phyloP scores from a whole-genome alignment of 345 rosid species.

The Citrus australasica region DNA sequence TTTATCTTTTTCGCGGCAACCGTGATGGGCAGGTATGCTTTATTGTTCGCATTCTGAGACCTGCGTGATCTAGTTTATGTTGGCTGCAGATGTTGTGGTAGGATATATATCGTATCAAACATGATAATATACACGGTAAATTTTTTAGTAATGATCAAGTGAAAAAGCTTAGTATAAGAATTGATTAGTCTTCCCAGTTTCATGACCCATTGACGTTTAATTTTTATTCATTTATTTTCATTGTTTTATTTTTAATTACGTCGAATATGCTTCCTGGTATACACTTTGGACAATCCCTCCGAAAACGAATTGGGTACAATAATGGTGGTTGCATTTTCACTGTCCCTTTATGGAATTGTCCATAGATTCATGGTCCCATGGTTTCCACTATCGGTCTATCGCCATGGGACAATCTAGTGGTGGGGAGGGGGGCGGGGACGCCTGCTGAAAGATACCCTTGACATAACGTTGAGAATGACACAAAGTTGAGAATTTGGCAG shows the following conservation, averaged over 20 bases:
- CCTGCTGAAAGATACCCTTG: not conserved
- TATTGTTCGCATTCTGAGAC: not conserved
- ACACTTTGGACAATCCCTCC: not conserved
- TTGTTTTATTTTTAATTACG: not conserved
- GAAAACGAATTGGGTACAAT: not conserved
- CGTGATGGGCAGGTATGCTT: conserved; percentile 53
- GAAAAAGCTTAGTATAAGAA: not conserved
- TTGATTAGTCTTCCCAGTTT: not conserved
- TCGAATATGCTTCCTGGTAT: not conserved
- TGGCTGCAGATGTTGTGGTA: not conserved
- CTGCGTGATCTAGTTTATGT: not conserved
- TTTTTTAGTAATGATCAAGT: not conserved
- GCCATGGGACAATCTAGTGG: not conserved
- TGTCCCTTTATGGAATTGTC: not conserved
- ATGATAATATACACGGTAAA: not conserved
- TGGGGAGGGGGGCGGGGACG: no score
- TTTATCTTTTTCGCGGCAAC: conserved; percentile 72
- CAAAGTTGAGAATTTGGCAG: not conserved
- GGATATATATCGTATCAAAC: not conserved
- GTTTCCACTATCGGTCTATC: not conserved
- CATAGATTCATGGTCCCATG: conserved; percentile 12
- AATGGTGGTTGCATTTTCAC: not conserved
- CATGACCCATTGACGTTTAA: not conserved
- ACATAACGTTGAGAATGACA: not conserved
- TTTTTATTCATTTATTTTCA: not conserved